Base-by-base conservation (phyloP, 768 basidiomycete genomes). In the Amanita rimosa region DNA sequence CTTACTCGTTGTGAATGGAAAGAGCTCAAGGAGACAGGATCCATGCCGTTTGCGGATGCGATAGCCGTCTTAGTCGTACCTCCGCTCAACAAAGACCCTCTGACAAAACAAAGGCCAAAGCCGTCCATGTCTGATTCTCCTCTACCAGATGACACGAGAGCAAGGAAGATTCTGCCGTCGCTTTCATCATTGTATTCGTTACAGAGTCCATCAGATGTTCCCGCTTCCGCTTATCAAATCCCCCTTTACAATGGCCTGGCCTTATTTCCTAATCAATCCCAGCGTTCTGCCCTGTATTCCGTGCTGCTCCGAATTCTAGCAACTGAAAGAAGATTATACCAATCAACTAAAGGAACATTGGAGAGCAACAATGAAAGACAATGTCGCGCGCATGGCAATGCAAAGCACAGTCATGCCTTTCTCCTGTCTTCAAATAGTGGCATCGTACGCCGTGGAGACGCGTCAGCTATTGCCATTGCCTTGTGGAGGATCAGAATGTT, bases 401-500 rank as follows among this genome's bases (percentile, higher is more conserved):
- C 66, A 22, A 79, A 76, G 53, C 68, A 66, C 3, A 87, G 83
- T 52, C 81, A 85, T 58, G 86, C 84, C 6, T 88, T 85, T 58
- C 54, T 89, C 11, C 56, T 91, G 11, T 67, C 63, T 46, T 78
- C 84, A 6, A 70, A 76, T 47, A 66, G 63, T 11, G 61, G 70
- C 21, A 76, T 73, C 0, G 59, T 73, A 14, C 62, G 61, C 48
- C 67, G 78, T 33, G 81, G 72, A 0, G 87, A 91, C 56, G 66
- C 76, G 6, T 79, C 74, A 1, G 72, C 79, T 5, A 65, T 84
- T 10, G 83, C 81, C 0, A 73, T 83, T 37, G 85, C 89, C 1
- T 58, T 91, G 14, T 91, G 88, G 88, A 76, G 89, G 52, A 51
- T 89, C 37, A 70, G 81, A 51, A 79, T 90, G 76, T 92, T 81